These are phyloP conservation scores for Cavenderia fasciculata DNA, from an alignment of 78 protist genomes.

Conservation along the genomic window DNA sequence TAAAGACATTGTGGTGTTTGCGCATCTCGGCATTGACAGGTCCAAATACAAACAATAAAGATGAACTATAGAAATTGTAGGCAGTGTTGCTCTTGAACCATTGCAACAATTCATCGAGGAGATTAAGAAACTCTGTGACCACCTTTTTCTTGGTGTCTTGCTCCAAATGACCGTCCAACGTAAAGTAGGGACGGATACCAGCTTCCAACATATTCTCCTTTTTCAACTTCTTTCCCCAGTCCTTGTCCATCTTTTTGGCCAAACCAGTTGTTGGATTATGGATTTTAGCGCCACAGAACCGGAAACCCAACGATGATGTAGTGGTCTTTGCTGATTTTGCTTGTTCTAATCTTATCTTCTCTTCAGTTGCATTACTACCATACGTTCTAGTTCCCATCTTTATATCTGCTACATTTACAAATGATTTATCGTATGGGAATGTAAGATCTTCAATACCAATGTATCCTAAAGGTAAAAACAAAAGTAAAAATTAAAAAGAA, in stretches of 20 bases:
- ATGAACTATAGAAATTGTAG: constrained; percentile 41
- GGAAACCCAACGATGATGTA: constrained; percentile 29
- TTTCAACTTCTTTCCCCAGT: constrained; percentile 56
- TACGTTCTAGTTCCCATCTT: constrained; percentile 70
- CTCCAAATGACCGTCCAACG: neutral
- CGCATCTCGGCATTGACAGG: neutral
- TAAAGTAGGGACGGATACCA: constrained; percentile 12
- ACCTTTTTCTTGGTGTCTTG: no score
- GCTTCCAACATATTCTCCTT: constrained; percentile 23
- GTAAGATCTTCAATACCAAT: constrained; percentile 70
- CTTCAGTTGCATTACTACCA: constrained; percentile 19
- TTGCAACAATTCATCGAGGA: neutral
- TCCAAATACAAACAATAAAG: constrained; percentile 66
- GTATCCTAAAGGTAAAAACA: constrained; percentile 12
- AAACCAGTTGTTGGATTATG: neutral
- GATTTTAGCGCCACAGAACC: constrained; percentile 70
- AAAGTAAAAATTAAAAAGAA: neutral
- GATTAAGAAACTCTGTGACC: neutral
- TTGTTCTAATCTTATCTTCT: constrained; percentile 29
- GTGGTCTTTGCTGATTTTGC: constrained; percentile 46
- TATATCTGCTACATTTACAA: constrained; percentile 38
- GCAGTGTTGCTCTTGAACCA: constrained; percentile 4
- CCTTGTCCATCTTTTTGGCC: constrained; percentile 2
- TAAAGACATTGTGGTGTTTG: neutral
- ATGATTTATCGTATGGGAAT: neutral